phyloP scores from a whole-genome alignment of 106 monocot species.

The Acorus calamus region DNA sequence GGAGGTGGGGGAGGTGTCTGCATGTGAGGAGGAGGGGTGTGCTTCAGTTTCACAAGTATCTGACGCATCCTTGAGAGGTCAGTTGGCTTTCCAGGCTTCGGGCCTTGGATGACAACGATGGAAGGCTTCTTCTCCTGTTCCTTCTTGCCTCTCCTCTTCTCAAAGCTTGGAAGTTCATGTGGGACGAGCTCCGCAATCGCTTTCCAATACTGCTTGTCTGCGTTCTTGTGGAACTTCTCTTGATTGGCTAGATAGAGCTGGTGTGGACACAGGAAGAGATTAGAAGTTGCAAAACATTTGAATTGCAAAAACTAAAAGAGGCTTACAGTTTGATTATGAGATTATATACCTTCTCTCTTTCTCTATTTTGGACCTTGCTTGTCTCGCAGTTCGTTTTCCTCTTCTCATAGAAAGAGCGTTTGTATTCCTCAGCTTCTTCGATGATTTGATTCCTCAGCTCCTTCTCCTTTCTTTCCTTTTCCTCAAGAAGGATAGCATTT shows the following conservation, averaged over 20 bases:
- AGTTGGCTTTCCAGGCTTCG: constrained; percentile 78
- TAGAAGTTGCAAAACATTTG: too few relatives aligned
- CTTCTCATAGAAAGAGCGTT: constrained; percentile 57
- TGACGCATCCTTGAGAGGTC: constrained; percentile 76
- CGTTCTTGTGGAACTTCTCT: constrained; percentile 61
- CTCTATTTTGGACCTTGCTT: constrained; percentile 57
- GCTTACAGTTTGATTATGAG: neutral
- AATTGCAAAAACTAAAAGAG: too few relatives aligned
- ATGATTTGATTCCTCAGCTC: constrained; percentile 41
- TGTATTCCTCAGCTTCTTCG: constrained; percentile 71
- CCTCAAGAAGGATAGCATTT: constrained; percentile 48
- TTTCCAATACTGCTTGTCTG: constrained; percentile 74
- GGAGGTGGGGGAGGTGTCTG: constrained; percentile 26
- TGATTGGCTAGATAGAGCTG: constrained; percentile 49
- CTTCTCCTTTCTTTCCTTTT: constrained; percentile 49
- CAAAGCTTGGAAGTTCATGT: constrained; percentile 53
- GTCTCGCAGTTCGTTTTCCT: constrained; percentile 32
- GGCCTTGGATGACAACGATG: constrained; percentile 45
- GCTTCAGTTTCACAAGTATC: constrained; percentile 55
- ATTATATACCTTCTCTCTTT: constrained; percentile 61
- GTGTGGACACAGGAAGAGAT: neutral
- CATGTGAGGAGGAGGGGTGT: constrained; percentile 60
- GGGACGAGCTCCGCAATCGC: constrained; percentile 67
- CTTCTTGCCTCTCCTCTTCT: constrained; percentile 59
- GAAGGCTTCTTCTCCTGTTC: constrained; percentile 59